A percentile compares a stretch with the other conserved stretches of the same genome.
phyloP scores from a whole-genome alignment of 208 protist species.

The Leishmania gerbilli region DNA sequence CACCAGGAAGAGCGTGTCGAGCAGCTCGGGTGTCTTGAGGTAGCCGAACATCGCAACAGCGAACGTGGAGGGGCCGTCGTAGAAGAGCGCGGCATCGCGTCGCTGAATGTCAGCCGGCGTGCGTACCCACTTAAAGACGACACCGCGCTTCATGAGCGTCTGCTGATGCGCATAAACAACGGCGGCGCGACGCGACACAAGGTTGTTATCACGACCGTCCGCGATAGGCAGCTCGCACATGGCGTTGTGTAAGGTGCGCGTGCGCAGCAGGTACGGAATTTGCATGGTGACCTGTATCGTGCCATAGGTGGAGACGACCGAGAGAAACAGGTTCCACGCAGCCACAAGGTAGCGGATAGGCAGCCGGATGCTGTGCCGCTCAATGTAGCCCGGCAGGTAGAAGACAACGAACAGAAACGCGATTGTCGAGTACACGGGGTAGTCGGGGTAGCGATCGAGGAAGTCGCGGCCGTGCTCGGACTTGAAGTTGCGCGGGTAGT shows the following conservation, averaged over 20 bases:
- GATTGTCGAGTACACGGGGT: constrained; percentile 27
- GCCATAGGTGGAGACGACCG: constrained; percentile 68
- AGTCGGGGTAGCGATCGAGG: constrained; percentile 31
- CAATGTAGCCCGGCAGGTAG: constrained; percentile 17
- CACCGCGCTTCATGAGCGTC: not conserved
- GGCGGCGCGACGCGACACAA: not conserved
- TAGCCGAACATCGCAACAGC: constrained; percentile 48
- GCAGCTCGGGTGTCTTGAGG: constrained; percentile 50
- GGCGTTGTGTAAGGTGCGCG: constrained; percentile 12
- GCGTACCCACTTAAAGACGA: constrained; percentile 8
- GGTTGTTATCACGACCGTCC: not conserved
- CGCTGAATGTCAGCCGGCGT: constrained; percentile 27
- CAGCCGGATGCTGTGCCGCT: constrained; percentile 16
- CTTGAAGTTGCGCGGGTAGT: too few species aligned
- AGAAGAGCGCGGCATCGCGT: constrained; percentile 23
- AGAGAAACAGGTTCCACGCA: constrained; percentile 83
- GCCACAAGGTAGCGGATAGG: constrained; percentile 43
- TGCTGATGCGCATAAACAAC: not conserved
- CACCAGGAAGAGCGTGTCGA: constrained; percentile 77
- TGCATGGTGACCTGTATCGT: not conserved
- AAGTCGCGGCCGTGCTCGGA: constrained; percentile 14
- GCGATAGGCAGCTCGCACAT: constrained; percentile 7
- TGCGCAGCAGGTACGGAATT: constrained; percentile 35
- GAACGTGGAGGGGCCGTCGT: constrained; percentile 38
- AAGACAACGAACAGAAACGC: not conserved